Evolutionary conservation across 345 rosid genomes (phyloP).

Genomic region (Erysimum cheiranthoides): DNA sequence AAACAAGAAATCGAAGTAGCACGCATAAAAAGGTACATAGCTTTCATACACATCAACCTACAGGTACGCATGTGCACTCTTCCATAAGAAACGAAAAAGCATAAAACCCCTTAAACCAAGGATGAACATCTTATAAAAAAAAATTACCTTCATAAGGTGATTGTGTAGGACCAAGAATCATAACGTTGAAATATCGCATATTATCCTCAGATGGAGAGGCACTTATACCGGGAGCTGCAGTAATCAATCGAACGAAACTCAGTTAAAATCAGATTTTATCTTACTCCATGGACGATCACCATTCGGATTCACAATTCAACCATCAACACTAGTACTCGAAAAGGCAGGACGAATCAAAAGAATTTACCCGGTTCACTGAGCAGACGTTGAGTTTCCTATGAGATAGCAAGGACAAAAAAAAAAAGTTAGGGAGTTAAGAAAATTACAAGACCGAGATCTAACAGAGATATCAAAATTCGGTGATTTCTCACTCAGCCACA

Average conservation of each 20-base stretch:
- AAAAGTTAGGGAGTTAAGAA: conserved; percentile 2
- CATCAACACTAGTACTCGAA: background rate
- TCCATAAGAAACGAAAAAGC: conserved; percentile 3
- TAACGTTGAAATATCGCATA: conserved; percentile 94
- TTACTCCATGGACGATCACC: conserved; percentile 17
- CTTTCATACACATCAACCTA: no score
- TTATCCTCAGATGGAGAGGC: conserved; percentile 98
- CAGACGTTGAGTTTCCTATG: conserved; percentile 96
- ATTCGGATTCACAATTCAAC: conserved; percentile 10
- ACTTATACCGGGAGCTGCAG: conserved; percentile 94
- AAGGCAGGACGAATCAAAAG: background rate
- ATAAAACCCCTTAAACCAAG: background rate
- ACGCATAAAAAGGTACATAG: background rate
- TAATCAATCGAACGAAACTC: conserved; percentile 33
- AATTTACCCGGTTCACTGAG: conserved; percentile 95
- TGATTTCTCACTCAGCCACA: background rate
- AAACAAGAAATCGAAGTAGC: background rate
- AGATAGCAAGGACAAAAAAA: conserved; percentile 29
- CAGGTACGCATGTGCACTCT: background rate
- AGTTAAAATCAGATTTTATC: background rate
- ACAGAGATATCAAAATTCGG: background rate
- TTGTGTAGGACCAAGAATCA: conserved; percentile 96
- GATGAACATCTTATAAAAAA: conserved; percentile 5
- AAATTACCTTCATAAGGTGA: conserved; percentile 93
- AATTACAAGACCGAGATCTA: background rate